Base-by-base conservation (phyloP, 169 alveolate genomes). In the Cryptosporidium bovis region DNA sequence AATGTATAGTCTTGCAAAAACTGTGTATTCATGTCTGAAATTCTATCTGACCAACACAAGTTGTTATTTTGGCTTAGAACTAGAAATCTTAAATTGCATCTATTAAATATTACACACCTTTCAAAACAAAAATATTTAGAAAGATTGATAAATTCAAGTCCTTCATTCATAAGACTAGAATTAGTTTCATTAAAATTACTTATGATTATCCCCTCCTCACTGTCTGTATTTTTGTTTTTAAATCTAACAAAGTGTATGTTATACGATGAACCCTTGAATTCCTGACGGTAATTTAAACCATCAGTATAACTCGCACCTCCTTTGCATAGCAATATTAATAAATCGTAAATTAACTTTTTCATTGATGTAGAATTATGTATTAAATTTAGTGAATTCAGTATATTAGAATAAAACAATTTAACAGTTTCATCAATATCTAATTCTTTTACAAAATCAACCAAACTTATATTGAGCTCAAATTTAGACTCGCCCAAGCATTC, bases 21-120 rank as follows among this genome's bases (percentile, higher is more conserved):
- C 8, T 77, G 87, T 12, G 62, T 40, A 27, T 60, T 77, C 64
- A 77, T 77, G 48, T 77, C 87, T 18, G 53, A 40, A 3, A 77
- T 62, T 40, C 87, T 77, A 29, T 77, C 87, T 20, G 87, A 77
- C 87, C 87, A 77, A 62, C 87, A 77, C 29, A 77, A 66, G 5
- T 66, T 64, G 3, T 66, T 50, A n/a, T 31, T 15, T 29, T 15
- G 40, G 36, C 31, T 77, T 36, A 40, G 46, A 44, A 77, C 51
- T 34, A 77, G 64, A 56, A 77, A 77, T 31, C 87, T 77, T 33
- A 60, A 62, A 50, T 77, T 77, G n/a, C 33, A 60, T 29, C 55
- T 77, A 31, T 77, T 77, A 62, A 60, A 77, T 60, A 77, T 2
- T 20, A 77, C 36, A 15, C 51, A 77, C 15, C 48, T 55, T 18